Conservation (phyloP, 2,329 filamentous ascomycete genomes). For the Aspergillus pseudoglaucus region DNA sequence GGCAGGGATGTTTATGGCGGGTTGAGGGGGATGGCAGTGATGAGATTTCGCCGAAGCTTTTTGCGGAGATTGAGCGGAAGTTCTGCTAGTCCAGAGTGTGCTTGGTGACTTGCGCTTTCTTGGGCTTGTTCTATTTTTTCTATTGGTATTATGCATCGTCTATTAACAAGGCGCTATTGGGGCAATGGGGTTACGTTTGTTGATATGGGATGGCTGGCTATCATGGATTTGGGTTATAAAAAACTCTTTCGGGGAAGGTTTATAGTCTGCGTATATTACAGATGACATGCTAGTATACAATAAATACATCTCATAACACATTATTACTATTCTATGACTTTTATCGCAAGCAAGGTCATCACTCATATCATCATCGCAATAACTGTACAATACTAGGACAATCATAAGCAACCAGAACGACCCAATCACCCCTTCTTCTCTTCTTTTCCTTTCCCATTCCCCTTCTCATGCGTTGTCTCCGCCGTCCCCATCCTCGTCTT, state of each 20-base stretch:
- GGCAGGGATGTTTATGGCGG: constrained; percentile 75
- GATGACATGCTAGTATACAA: neutral
- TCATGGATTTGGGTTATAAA: too few species aligned
- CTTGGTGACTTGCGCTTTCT: neutral
- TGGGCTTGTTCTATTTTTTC: constrained; percentile 1
- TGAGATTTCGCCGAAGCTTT: constrained; percentile 88
- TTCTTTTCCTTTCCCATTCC: constrained; percentile 5
- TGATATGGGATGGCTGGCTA: neutral
- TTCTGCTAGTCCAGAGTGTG: constrained; percentile 47
- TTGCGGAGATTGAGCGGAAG: constrained; percentile 70
- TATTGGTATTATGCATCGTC: constrained; percentile 6
- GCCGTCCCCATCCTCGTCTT: constrained; percentile 56
- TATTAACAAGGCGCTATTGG: constrained; percentile 3
- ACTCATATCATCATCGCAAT: neutral
- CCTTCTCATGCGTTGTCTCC: constrained; percentile 27
- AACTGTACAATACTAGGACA: neutral
- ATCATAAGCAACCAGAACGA: neutral
- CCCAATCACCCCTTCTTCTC: constrained; percentile 4
- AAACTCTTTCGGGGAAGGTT: neutral
- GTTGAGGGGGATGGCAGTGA: constrained; percentile 86
- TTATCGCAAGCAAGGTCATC: neutral
- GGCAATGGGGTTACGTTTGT: neutral
- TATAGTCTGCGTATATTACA: neutral
- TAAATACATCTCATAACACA: neutral
- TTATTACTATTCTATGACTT: neutral